Evolutionary conservation across 2,329 filamentous ascomycete genomes (phyloP).

Genomic region (Colletotrichum paranaense): DNA sequence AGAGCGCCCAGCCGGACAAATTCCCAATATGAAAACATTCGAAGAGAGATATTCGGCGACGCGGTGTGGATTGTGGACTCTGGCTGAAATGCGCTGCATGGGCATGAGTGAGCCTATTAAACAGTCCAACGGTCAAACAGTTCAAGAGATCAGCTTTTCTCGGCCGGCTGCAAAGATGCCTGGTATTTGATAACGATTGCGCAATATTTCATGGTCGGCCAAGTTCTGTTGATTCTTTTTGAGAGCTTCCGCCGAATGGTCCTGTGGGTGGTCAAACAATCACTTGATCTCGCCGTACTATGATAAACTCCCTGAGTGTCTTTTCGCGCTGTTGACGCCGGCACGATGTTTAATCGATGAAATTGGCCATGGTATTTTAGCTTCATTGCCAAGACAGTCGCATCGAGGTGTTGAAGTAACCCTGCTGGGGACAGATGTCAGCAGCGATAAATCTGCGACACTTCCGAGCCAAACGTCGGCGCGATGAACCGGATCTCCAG

Average conservation of each 20-base stretch:
- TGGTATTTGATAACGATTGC: conserved; percentile 2
- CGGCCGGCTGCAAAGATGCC: conserved; percentile 8
- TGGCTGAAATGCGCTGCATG: not conserved
- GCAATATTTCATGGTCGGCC: not conserved
- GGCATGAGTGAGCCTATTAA: not conserved
- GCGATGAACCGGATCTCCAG: conserved; percentile 15
- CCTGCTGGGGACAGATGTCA: not conserved
- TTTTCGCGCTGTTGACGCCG: not conserved
- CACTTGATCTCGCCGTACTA: not conserved
- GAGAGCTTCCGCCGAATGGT: not conserved
- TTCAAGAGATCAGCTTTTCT: not conserved
- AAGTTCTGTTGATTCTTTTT: not conserved
- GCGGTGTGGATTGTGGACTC: not conserved
- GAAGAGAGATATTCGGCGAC: not conserved
- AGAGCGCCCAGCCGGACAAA: conserved; percentile 17
- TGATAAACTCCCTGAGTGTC: not conserved
- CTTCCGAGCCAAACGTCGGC: not conserved
- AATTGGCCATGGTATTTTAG: not conserved
- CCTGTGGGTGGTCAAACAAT: not conserved
- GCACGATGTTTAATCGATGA: not conserved
- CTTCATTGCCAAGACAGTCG: not conserved
- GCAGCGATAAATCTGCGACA: conserved; percentile 12
- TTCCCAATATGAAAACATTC: not conserved
- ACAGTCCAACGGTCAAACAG: not conserved
- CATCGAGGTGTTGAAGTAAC: conserved; percentile 3